Conservation (phyloP, 108 stramenopile species). For the Licmophora abbreviata region DNA sequence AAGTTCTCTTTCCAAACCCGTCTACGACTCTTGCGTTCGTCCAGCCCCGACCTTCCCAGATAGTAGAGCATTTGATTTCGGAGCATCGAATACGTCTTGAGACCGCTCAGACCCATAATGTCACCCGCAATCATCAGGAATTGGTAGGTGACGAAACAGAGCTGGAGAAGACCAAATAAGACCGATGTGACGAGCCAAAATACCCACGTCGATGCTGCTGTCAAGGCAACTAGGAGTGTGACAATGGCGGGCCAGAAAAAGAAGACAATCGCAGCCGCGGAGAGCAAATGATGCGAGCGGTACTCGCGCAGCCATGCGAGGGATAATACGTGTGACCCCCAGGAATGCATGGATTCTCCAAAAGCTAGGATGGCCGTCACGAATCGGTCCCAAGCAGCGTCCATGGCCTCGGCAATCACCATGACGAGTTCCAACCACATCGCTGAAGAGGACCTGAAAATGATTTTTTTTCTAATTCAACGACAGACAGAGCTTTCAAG, state of each 20-base stretch:
- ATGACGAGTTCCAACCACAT: too few relatives aligned
- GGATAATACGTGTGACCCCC: too few relatives aligned
- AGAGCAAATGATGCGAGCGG: conserved; percentile 17
- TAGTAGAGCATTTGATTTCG: conserved; percentile 23
- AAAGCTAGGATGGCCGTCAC: too few relatives aligned
- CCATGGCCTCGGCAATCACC: too few relatives aligned
- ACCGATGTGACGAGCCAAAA: conserved; percentile 75
- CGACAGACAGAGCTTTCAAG: too few relatives aligned
- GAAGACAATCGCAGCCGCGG: conserved; percentile 27
- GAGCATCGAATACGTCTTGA: conserved; percentile 65
- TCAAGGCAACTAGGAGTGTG: conserved; percentile 46
- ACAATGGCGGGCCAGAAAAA: conserved; percentile 76
- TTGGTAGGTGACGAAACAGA: conserved; percentile 68
- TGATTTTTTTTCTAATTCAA: too few relatives aligned
- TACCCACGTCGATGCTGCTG: conserved; percentile 70
- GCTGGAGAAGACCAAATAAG: conserved; percentile 54
- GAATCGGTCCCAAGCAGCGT: too few relatives aligned
- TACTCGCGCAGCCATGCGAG: too few relatives aligned
- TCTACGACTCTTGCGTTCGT: conserved; percentile 27
- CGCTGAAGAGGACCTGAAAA: too few relatives aligned
- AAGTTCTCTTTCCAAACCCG: conserved; percentile 65
- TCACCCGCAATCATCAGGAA: conserved; percentile 77
- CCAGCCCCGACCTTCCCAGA: conserved; percentile 17
- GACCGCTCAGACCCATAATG: conserved; percentile 34
- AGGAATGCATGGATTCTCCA: too few relatives aligned